These are phyloP conservation scores for Rostrohypoxylon terebratum DNA, from an alignment of 495 filamentous ascomycete species.

Conservation along the genomic window DNA sequence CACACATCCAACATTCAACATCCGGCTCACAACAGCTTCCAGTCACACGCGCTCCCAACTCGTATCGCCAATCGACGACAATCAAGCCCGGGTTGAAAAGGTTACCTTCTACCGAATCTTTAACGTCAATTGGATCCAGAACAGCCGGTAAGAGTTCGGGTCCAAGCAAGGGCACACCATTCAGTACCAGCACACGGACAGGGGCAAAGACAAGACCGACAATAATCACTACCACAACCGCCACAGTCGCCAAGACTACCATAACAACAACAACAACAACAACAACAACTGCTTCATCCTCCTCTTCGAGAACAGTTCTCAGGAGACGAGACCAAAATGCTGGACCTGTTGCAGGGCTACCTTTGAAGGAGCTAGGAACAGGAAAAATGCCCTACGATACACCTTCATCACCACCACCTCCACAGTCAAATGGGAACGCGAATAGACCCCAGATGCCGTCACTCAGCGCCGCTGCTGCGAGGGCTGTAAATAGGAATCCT, in stretches of 20 bases:
- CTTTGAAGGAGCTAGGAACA: conserved; percentile 50
- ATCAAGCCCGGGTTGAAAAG: conserved; percentile 24
- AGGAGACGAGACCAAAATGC: conserved; percentile 59
- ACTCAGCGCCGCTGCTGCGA: conserved; percentile 52
- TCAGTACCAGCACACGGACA: conserved; percentile 22
- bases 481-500: conserved; percentile 55
- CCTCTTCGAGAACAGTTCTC: conserved; percentile 45
- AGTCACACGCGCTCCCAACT: conserved; percentile 5
- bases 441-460: conserved; percentile 56
- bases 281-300: conserved; percentile 24
- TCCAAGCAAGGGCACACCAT: not conserved
- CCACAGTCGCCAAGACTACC: conserved; percentile 36
- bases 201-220: conserved; percentile 33
- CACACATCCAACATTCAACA: conserved; percentile 18
- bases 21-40: conserved; percentile 15
- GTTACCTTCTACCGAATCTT: conserved; percentile 25
- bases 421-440: conserved; percentile 38
- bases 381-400: conserved; percentile 48
- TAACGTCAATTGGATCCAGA: conserved; percentile 32
- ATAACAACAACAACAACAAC: conserved; percentile 34
- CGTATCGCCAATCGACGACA: conserved; percentile 17
- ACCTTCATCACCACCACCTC: conserved; percentile 41
- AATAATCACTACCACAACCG: conserved; percentile 33
- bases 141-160: conserved; percentile 8
- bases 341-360: conserved; percentile 42